Evolutionary conservation across 306 rosid genomes (phyloP).

Genomic region (Acmispon strigosus): DNA sequence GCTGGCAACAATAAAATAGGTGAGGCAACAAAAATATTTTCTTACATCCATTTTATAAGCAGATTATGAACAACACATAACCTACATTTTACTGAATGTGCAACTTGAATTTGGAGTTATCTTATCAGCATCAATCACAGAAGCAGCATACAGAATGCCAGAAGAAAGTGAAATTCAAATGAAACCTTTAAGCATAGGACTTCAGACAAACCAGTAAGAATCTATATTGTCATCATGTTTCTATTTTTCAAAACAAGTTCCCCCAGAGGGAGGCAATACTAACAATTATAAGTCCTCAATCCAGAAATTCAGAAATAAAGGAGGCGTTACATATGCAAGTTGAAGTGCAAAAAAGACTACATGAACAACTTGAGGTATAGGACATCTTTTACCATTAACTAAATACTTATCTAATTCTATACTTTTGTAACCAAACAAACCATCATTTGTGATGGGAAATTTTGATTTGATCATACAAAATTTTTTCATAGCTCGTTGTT

Average conservation of each 20-base stretch:
- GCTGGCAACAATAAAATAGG: slow-evolving; percentile 45
- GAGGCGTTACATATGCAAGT: slow-evolving; percentile 81
- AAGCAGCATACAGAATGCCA: slow-evolving; percentile 31
- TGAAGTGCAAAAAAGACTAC: slow-evolving; percentile 83
- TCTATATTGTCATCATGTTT: neutral
- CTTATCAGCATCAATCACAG: slow-evolving; percentile 23
- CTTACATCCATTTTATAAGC: neutral
- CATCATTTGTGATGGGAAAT: neutral
- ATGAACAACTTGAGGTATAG: slow-evolving; percentile 83
- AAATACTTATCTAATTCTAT: neutral
- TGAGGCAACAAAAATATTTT: slow-evolving; percentile 25
- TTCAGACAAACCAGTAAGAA: slow-evolving; percentile 66
- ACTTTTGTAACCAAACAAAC: neutral
- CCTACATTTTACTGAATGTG: neutral
- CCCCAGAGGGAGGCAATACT: neutral
- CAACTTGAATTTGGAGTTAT: slow-evolving; percentile 6
- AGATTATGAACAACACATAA: neutral
- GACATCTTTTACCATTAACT: neutral
- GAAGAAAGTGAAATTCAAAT: slow-evolving; percentile 53
- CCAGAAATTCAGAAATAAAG: slow-evolving; percentile 59
- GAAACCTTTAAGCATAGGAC: slow-evolving; percentile 47
- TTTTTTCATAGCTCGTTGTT: too few species aligned
- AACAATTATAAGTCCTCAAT: slow-evolving; percentile 8
- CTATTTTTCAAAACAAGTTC: neutral
- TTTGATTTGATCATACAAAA: neutral